Conservation (phyloP, 1,284 basidiomycete species). For the Heterobasidion occidentale region DNA sequence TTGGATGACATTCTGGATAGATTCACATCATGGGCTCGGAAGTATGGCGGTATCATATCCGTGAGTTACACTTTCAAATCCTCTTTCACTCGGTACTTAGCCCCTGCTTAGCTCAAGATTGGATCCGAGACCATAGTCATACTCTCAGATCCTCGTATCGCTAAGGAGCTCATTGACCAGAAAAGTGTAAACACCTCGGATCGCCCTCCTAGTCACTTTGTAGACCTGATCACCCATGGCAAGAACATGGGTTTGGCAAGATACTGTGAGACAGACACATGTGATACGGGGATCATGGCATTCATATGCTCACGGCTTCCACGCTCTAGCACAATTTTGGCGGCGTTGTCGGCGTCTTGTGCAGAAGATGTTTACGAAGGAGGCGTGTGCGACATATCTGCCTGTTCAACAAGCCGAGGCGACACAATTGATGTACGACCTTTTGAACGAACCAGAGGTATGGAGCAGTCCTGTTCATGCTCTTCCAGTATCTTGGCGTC, state of each 20-base stretch:
- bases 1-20: conserved; percentile 3
- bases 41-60: conserved; percentile 13
- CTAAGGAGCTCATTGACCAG: not conserved
- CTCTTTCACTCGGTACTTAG: not conserved
- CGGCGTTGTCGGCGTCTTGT: not conserved
- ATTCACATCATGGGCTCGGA: conserved; percentile 14
- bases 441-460: conserved; percentile 1
- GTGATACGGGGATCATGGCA: too few species aligned
- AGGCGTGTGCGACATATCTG: not conserved
- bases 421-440: not conserved
- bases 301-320: too few species aligned
- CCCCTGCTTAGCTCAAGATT: not conserved
- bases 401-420: not conserved
- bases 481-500: not conserved
- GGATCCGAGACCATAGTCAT: not conserved
- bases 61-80: not conserved
- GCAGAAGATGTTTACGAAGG: not conserved
- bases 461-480: not conserved
- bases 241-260: not conserved
- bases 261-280: not conserved
- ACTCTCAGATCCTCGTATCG: not conserved
- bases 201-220: not conserved
- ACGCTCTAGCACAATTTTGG: not conserved
- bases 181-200: not conserved
- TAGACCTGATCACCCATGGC: not conserved